A percentile compares a stretch with the other conserved stretches of the same genome.
These are phyloP conservation scores for Colletotrichum destructivum DNA, from an alignment of 2,329 filamentous ascomycete genomes.

Conservation along the genomic window DNA sequence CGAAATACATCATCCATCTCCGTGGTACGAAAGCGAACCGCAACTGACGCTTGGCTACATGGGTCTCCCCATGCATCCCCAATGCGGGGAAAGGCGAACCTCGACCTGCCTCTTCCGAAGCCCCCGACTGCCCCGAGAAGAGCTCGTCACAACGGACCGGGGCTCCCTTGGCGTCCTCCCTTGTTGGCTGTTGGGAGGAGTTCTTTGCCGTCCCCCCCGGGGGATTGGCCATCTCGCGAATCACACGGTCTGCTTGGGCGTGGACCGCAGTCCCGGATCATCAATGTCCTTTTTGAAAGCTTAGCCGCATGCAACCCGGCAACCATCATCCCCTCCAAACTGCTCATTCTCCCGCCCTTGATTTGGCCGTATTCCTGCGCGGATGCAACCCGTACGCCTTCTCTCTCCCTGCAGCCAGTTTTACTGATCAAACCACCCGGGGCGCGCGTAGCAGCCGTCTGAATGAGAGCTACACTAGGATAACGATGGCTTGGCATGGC, in stretches of 20 bases:
- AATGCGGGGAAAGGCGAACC: slow-evolving; percentile 35
- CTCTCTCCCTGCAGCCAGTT: background rate
- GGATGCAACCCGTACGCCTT: background rate
- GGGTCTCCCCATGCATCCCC: slow-evolving; percentile 13
- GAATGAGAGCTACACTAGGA: slow-evolving; percentile 16
- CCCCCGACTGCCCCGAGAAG: slow-evolving; percentile 20
- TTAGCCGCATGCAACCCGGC: slow-evolving; percentile 27
- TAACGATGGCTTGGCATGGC: slow-evolving; percentile 28
- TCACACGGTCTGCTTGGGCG: background rate
- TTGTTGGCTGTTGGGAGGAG: background rate
- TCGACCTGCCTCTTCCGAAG: slow-evolving; percentile 4
- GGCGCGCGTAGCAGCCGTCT: background rate
- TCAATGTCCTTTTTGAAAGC: slow-evolving; percentile 23
- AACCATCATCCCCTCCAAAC: slow-evolving; percentile 4
- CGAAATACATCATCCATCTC: background rate
- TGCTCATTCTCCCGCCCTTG: background rate
- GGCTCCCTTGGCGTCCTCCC: background rate
- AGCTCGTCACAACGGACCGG: background rate
- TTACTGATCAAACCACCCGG: background rate
- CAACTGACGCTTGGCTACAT: slow-evolving; percentile 20
- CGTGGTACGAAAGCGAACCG: slow-evolving; percentile 18
- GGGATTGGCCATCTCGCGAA: slow-evolving; percentile 6
- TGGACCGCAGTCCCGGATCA: slow-evolving; percentile 29
- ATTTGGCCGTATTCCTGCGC: background rate
- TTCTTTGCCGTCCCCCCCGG: background rate